phyloP scores from a whole-genome alignment of 2,329 filamentous ascomycete species.

The Anthostomella pinea region DNA sequence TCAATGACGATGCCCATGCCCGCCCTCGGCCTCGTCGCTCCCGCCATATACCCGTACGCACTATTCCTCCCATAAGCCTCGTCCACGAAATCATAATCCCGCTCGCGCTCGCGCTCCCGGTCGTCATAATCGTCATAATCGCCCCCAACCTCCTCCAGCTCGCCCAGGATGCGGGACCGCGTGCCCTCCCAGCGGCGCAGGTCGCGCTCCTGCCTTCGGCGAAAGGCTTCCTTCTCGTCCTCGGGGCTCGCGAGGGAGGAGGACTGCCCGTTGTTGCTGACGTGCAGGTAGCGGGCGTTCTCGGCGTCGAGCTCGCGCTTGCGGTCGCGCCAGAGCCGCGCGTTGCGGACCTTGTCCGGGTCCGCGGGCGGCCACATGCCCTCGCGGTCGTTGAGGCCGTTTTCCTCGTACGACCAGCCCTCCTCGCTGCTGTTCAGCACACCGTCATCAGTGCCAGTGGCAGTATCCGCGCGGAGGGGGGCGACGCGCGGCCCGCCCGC shows the following conservation, averaged over 20 bases:
- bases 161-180: constrained; percentile 41
- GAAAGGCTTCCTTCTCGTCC: constrained; percentile 49
- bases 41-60: background rate
- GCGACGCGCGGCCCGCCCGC: constrained; percentile 47
- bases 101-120: too few relatives aligned
- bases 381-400: constrained; percentile 67
- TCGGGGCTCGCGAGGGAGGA: constrained; percentile 33
- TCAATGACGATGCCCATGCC: constrained; percentile 21
- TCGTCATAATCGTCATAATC: constrained; percentile 42
- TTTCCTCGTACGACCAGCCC: constrained; percentile 67
- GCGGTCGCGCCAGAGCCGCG: constrained; percentile 34
- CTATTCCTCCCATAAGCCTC: constrained; percentile 37
- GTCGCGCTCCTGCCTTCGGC: constrained; percentile 47
- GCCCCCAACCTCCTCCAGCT: constrained; percentile 47
- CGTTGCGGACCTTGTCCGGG: constrained; percentile 56
- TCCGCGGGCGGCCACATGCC: constrained; percentile 63
- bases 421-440: constrained; percentile 27
- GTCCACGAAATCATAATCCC: constrained; percentile 49
- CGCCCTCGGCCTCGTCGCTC: background rate
- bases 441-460: constrained; percentile 13
- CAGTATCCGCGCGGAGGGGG: constrained; percentile 23
- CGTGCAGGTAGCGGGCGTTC: constrained; percentile 13
- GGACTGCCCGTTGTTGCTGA: constrained; percentile 23
- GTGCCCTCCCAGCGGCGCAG: constrained; percentile 33
- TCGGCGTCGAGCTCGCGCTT: constrained; percentile 28